Conservation (phyloP, 306 rosid species). For the Malus sieversii region DNA sequence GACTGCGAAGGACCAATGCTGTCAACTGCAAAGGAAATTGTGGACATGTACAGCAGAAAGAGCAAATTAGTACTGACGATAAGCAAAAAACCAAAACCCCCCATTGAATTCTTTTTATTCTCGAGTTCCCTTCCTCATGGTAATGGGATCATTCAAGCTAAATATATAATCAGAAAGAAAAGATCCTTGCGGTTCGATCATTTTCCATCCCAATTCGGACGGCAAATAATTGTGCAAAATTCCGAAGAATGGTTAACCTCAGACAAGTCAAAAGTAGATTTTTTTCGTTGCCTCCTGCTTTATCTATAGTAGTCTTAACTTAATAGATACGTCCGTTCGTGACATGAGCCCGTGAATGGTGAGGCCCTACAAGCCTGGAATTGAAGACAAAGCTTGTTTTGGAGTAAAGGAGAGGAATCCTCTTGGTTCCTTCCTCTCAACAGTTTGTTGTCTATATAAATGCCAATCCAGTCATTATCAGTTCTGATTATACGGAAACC, state of each 20-base stretch:
- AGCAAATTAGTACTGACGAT: background rate
- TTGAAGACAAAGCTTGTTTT: too few relatives aligned
- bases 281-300: background rate
- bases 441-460: too few relatives aligned
- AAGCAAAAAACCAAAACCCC: background rate
- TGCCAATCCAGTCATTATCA: too few relatives aligned
- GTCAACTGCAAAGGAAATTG: constrained; percentile 19
- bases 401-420: too few relatives aligned
- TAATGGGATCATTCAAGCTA: background rate
- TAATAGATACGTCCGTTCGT: background rate
- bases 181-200: background rate
- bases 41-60: background rate
- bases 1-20: constrained; percentile 22
- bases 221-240: background rate
- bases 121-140: background rate
- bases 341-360: too few relatives aligned
- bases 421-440: too few relatives aligned
- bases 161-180: background rate
- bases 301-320: background rate
- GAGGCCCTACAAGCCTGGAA: too few relatives aligned
- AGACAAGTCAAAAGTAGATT: background rate
- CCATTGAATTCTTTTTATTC: background rate
- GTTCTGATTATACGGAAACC: too few relatives aligned
- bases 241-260: background rate
- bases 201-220: background rate